These are phyloP conservation scores for Ligustrum vulgare DNA, from an alignment of 257 asterid genomes.

Conservation along the genomic window DNA sequence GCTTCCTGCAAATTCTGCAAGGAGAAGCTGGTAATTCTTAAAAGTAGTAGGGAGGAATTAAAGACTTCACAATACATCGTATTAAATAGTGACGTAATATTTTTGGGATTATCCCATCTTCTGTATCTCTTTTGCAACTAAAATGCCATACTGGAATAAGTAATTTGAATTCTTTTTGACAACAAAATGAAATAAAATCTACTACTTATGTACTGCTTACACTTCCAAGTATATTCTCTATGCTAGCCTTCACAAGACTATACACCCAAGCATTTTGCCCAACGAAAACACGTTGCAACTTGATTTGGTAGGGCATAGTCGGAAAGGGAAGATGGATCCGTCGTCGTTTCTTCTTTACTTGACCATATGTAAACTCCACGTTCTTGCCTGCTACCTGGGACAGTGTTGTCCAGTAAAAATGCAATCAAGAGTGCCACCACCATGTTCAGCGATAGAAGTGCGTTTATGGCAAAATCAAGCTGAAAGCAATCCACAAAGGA, in stretches of 20 bases:
- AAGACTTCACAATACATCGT: neutral
- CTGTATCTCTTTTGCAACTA: neutral
- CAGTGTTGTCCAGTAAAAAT: conserved; percentile 78
- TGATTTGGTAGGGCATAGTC: conserved; percentile 63
- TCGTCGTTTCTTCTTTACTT: conserved; percentile 49
- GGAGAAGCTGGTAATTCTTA: neutral
- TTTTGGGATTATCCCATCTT: neutral
- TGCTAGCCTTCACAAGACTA: conserved; percentile 22
- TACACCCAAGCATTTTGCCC: conserved; percentile 79
- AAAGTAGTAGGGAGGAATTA: neutral
- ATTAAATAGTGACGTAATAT: no score
- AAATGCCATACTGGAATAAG: neutral
- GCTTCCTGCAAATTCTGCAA: neutral
- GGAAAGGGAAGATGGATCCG: conserved; percentile 59
- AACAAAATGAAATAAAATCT: neutral
- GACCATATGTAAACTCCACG: conserved; percentile 93
- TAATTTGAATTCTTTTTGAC: neutral
- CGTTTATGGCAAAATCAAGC: conserved; percentile 82
- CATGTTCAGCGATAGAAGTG: conserved; percentile 80
- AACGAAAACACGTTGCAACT: conserved; percentile 51
- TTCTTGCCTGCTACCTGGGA: conserved; percentile 83
- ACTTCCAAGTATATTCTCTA: neutral
- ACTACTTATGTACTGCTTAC: neutral
- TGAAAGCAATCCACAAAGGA: conserved; percentile 32
- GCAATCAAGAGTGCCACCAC: conserved; percentile 76